phyloP scores from a whole-genome alignment of 306 rosid genomes.

The Dalbergia cochinchinensis region DNA sequence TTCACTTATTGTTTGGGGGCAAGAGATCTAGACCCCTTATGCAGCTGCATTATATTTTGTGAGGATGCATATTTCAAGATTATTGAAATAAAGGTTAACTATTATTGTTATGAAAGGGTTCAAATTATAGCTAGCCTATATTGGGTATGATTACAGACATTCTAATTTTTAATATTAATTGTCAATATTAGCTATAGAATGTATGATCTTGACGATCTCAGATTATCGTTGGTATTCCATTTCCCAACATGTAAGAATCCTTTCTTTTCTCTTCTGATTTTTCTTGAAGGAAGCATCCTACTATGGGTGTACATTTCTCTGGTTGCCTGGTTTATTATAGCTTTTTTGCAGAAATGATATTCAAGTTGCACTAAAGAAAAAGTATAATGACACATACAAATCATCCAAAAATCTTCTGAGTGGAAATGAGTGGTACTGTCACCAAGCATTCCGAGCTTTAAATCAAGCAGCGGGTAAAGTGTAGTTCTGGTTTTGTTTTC shows the following conservation, averaged over 20 bases:
- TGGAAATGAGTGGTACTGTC: conserved; percentile 95
- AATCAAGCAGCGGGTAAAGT: conserved; percentile 96
- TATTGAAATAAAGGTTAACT: conserved; percentile 19
- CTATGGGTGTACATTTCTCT: conserved; percentile 39
- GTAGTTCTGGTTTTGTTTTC: background rate
- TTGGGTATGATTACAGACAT: conserved; percentile 29
- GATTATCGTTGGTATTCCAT: conserved; percentile 95
- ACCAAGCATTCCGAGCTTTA: conserved; percentile 95
- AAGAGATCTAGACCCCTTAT: background rate
- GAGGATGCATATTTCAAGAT: conserved; percentile 28
- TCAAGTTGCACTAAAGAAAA: conserved; percentile 80
- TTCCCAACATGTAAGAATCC: conserved; percentile 88
- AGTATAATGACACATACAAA: conserved; percentile 82
- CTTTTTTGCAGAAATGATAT: conserved; percentile 75
- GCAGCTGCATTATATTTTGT: too few species aligned
- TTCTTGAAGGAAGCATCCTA: conserved; percentile 35
- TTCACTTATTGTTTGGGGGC: conserved; percentile 6
- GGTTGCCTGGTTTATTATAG: conserved; percentile 48
- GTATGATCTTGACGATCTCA: conserved; percentile 74
- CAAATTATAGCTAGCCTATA: conserved; percentile 32
- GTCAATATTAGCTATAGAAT: conserved; percentile 40
- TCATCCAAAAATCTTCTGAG: conserved; percentile 76
- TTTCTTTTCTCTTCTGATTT: conserved; percentile 35
- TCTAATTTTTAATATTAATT: conserved; percentile 8
- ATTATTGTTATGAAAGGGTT: background rate